Conservation (phyloP, 352 stramenopile species). For the Stephanocyclus meneghinianus region DNA sequence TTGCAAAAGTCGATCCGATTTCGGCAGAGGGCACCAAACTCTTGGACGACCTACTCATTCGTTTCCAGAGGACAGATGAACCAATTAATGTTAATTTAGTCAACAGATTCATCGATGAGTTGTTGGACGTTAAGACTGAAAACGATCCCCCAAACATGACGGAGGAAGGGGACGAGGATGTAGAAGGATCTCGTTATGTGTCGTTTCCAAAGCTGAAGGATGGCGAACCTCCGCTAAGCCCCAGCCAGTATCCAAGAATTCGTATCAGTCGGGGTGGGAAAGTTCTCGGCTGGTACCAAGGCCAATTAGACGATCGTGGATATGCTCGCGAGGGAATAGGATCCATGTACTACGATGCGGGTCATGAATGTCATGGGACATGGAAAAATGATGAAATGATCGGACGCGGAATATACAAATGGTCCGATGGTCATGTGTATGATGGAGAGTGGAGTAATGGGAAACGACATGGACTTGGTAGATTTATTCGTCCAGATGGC, state of each 20-base stretch:
- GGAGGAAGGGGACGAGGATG: slow-evolving; percentile 5
- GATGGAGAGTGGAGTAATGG: slow-evolving; percentile 45
- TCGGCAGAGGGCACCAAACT: slow-evolving; percentile 39
- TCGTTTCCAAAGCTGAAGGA: slow-evolving; percentile 4
- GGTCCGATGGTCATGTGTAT: slow-evolving; percentile 48
- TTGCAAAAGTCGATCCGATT: slow-evolving; percentile 50
- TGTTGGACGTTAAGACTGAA: slow-evolving; percentile 12
- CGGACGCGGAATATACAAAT: slow-evolving; percentile 41
- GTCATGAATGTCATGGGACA: slow-evolving; percentile 42
- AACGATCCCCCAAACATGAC: neutral
- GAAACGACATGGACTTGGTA: slow-evolving; percentile 47
- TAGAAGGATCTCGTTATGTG: neutral
- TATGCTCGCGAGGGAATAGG: slow-evolving; percentile 33
- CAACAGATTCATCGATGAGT: slow-evolving; percentile 45
- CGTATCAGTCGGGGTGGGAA: slow-evolving; percentile 41
- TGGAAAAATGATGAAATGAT: slow-evolving; percentile 53
- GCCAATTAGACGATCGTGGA: slow-evolving; percentile 32
- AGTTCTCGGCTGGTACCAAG: slow-evolving; percentile 52
- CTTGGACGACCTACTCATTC: slow-evolving; percentile 44
- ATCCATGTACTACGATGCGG: slow-evolving; percentile 55
- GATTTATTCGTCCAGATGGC: slow-evolving; percentile 49
- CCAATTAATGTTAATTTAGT: slow-evolving; percentile 35
- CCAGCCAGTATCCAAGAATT: slow-evolving; percentile 11
- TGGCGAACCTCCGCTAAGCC: neutral
- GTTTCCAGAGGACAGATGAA: slow-evolving; percentile 29